Evolutionary conservation across 768 basidiomycete species (phyloP).

Genomic region (Mycena olivaceomarginata): DNA sequence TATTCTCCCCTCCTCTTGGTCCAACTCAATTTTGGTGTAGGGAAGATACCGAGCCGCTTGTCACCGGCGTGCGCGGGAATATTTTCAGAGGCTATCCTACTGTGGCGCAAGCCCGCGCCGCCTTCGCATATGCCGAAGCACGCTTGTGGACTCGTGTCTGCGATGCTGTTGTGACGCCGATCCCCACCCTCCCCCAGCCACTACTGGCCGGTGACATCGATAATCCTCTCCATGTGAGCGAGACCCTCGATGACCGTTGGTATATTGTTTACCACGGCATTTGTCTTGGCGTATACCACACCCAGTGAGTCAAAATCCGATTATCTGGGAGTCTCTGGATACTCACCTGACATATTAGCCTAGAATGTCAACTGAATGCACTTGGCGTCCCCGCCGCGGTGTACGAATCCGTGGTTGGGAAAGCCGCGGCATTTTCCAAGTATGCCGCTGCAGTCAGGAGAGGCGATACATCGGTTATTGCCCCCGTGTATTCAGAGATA

Average conservation of each 20-base stretch:
- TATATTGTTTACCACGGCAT: conserved; percentile 6
- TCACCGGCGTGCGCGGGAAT: no score
- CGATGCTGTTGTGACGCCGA: not conserved
- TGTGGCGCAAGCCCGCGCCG: no score
- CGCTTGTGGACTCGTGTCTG: no score
- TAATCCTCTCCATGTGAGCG: not conserved
- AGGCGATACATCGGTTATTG: not conserved
- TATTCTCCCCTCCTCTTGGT: no score
- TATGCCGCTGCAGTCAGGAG: not conserved
- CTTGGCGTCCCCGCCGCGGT: not conserved
- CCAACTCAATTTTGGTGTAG: no score
- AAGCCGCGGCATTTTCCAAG: not conserved
- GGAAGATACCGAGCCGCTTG: no score
- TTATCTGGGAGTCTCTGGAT: not conserved
- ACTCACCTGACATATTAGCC: no score
- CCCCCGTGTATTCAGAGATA: not conserved
- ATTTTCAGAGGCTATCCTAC: no score
- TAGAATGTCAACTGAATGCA: not conserved
- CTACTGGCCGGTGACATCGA: no score
- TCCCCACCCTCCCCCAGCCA: not conserved
- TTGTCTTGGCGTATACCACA: not conserved
- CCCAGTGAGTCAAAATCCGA: no score
- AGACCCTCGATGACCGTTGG: not conserved
- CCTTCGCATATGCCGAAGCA: no score
- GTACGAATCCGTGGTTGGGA: not conserved